Base-by-base conservation (phyloP, 2,329 filamentous ascomycete genomes). In the Bisporella sp. region DNA sequence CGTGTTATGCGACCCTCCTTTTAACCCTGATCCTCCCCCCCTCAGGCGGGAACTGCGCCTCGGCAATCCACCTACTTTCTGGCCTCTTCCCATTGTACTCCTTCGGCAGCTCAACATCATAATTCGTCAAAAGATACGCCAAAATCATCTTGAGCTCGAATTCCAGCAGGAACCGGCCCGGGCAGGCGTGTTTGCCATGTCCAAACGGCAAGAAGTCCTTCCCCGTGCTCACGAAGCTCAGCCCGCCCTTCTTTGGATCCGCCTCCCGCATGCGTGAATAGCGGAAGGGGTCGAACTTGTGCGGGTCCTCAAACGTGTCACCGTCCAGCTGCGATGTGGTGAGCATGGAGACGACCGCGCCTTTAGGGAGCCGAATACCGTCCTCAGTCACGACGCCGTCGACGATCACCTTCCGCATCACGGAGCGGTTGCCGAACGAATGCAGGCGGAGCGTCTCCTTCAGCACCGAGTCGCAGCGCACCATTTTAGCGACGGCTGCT, bases 281-380 rank as follows among this genome's bases (percentile, higher is more conserved):
- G 4, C 53, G 51, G 45, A 51, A 55, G 4, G 55, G 48, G 31
- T 55, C 50, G 47, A 57, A 57, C n/a, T 35, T 48, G 7, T 44
- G 6, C 6, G 50, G 48, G 42, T 53, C 32, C 4, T 40, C 35
- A 31, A 50, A 55, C n/a, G 33, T 31, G 3, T 51, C 49, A 4
- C 46, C 29, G 41, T 57, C 51, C 9, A 39, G 49, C 32, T 55
- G 50, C 3, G 48, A 35, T 28, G 55, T 46, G 5, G 45, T 42
- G 8, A 53, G 48, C 33, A 54, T 13, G 11, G 67, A 66, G 46
- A 70, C 57, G 5, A 56, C 40, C 30, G 60, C 57, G 42, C 67
- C 67, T 1, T 63, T 49, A 0, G 67, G 67, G 6, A 69, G 62
- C 51, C 70, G 66, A 46, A 77, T 74, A 12, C 77, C 77, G 62